Conservation (phyloP, 2,329 filamentous ascomycete species). For the Fusarium haematococcum region DNA sequence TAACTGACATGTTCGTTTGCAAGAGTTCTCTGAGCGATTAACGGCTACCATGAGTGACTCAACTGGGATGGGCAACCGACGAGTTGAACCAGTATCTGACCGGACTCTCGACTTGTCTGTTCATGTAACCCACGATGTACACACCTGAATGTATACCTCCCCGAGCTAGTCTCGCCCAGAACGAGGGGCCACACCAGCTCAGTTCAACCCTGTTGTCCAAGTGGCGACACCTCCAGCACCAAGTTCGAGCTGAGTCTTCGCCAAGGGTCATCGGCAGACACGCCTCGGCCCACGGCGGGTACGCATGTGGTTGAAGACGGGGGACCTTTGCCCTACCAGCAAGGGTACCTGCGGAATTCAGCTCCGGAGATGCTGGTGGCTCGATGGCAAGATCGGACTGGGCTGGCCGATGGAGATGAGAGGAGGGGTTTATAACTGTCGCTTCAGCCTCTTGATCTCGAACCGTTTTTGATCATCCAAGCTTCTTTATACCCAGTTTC, state of each 20-base stretch:
- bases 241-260: neutral
- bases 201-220: neutral
- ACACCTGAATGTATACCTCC: neutral
- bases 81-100: too few relatives aligned
- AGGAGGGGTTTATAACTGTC: neutral
- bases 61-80: too few relatives aligned
- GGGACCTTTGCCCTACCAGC: neutral
- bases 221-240: neutral
- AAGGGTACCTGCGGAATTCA: neutral
- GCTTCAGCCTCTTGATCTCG: neutral
- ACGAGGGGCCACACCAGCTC: neutral
- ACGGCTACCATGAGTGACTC: too few relatives aligned
- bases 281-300: neutral
- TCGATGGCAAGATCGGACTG: neutral
- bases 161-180: neutral
- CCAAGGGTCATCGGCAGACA: neutral
- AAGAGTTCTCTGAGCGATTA: neutral
- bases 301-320: neutral
- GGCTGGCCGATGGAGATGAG: neutral
- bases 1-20: neutral
- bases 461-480: neutral
- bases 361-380: neutral
- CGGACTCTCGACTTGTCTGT: neutral
- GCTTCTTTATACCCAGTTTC: neutral
- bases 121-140: neutral